phyloP scores from a whole-genome alignment of 1,284 basidiomycete species.

The Microbotryum silenes-acaulis region DNA sequence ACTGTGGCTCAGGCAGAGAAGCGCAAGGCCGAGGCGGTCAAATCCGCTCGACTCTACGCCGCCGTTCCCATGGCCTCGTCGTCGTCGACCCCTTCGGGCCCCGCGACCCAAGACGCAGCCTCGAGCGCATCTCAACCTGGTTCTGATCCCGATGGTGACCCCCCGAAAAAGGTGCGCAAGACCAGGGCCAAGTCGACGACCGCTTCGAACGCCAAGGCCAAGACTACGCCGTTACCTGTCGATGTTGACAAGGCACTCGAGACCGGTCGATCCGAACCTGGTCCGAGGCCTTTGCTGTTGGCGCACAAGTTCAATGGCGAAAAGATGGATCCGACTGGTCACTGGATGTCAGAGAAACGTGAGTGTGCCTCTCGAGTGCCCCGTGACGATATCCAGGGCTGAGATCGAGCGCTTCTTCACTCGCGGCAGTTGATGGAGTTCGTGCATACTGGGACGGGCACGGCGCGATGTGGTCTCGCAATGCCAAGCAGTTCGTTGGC shows the following conservation, averaged over 20 bases:
- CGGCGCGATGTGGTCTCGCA: conserved; percentile 50
- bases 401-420: neutral
- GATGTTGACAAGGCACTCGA: conserved; percentile 10
- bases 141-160: neutral
- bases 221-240: conserved; percentile 10
- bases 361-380: conserved; percentile 46
- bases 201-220: neutral
- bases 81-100: too few species aligned
- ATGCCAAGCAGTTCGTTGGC: conserved; percentile 52
- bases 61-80: too few species aligned
- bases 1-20: too few species aligned
- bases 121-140: neutral
- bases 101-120: too few species aligned
- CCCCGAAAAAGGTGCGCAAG: neutral
- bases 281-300: conserved; percentile 44
- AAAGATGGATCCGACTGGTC: conserved; percentile 51
- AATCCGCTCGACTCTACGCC: too few species aligned
- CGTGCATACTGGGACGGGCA: conserved; percentile 56
- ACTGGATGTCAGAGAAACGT: conserved; percentile 62
- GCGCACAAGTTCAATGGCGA: conserved; percentile 56
- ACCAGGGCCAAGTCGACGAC: too few species aligned
- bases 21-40: too few species aligned
- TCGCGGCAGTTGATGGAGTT: conserved; percentile 38
- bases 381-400: neutral
- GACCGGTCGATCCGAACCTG: conserved; percentile 31